Evolutionary conservation across 768 basidiomycete genomes (phyloP).

Genomic region (Panellus pusillus): DNA sequence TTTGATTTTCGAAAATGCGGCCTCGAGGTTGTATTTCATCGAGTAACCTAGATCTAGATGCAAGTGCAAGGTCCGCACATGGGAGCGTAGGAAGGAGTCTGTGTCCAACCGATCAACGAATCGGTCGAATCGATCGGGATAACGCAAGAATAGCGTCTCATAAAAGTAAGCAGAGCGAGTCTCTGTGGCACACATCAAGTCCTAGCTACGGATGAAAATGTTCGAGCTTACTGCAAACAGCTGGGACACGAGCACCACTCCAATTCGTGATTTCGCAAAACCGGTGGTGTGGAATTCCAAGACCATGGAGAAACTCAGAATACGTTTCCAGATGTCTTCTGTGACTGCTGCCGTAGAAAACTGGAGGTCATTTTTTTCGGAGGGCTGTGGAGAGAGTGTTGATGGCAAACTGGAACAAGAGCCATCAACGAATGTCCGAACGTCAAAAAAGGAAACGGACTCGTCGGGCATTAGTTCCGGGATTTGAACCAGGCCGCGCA

Average conservation of each 20-base stretch:
- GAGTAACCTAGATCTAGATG: not conserved
- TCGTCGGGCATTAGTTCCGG: too few relatives aligned
- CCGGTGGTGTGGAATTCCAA: not conserved
- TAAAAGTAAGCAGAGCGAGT: conserved; percentile 5
- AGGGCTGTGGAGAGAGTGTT: too few relatives aligned
- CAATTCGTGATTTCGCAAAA: not conserved
- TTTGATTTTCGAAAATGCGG: not conserved
- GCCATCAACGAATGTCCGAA: too few relatives aligned
- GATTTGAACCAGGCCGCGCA: conserved; percentile 10
- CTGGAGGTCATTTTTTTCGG: not conserved
- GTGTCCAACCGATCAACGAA: not conserved
- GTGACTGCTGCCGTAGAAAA: conserved; percentile 9
- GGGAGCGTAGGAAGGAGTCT: not conserved
- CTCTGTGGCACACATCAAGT: conserved; percentile 3
- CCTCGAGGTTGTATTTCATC: not conserved
- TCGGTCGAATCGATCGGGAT: not conserved
- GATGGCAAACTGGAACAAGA: too few relatives aligned
- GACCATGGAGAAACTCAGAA: conserved; percentile 1
- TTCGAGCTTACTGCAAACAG: conserved; percentile 8
- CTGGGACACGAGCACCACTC: conserved; percentile 9
- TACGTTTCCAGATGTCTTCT: conserved; percentile 11
- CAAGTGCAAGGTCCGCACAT: conserved; percentile 1
- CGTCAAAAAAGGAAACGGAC: too few relatives aligned
- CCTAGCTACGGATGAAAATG: not conserved
- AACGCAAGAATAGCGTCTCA: not conserved